phyloP scores from a whole-genome alignment of 352 stramenopile species.

The Globisporangium acanthophoron region DNA sequence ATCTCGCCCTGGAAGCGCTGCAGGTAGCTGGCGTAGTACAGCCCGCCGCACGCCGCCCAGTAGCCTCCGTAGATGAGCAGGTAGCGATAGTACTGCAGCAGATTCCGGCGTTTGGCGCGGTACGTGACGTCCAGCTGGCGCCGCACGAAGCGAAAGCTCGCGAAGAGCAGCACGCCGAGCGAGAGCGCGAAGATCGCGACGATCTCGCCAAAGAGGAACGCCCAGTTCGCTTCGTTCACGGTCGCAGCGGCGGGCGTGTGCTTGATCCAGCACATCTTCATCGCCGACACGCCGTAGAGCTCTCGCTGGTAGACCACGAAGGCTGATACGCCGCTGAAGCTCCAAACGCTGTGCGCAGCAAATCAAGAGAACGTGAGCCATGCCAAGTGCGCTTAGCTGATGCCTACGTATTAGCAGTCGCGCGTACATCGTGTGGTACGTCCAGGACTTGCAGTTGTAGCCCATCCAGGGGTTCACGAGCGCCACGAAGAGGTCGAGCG shows the following conservation, averaged over 20 bases:
- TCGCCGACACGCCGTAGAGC: slow-evolving; percentile 53
- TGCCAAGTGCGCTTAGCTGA: not conserved
- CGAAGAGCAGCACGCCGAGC: slow-evolving; percentile 69
- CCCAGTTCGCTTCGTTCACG: slow-evolving; percentile 63
- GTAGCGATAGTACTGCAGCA: slow-evolving; percentile 87
- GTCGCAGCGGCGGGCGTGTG: slow-evolving; percentile 31
- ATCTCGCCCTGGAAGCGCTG: slow-evolving; percentile 54
- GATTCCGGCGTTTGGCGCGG: slow-evolving; percentile 68
- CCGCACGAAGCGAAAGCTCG: slow-evolving; percentile 80
- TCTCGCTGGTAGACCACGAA: slow-evolving; percentile 57
- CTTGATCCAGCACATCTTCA: slow-evolving; percentile 79
- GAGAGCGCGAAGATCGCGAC: slow-evolving; percentile 49
- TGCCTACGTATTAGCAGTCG: not conserved
- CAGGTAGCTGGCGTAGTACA: slow-evolving; percentile 76
- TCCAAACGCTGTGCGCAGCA: slow-evolving; percentile 52
- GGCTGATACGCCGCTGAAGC: slow-evolving; percentile 49
- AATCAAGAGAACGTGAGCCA: not conserved
- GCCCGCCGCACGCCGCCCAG: slow-evolving; percentile 53
- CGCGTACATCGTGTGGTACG: slow-evolving; percentile 75
- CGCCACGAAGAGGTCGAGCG: slow-evolving; percentile 75
- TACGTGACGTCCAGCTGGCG: slow-evolving; percentile 83
- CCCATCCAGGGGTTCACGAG: slow-evolving; percentile 87
- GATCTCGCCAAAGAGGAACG: slow-evolving; percentile 55
- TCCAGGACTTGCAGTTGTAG: slow-evolving; percentile 81
- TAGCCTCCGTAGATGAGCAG: slow-evolving; percentile 66